These are phyloP conservation scores for Cercophora newfieldiana DNA, from an alignment of 495 filamentous ascomycete species.

Conservation along the genomic window DNA sequence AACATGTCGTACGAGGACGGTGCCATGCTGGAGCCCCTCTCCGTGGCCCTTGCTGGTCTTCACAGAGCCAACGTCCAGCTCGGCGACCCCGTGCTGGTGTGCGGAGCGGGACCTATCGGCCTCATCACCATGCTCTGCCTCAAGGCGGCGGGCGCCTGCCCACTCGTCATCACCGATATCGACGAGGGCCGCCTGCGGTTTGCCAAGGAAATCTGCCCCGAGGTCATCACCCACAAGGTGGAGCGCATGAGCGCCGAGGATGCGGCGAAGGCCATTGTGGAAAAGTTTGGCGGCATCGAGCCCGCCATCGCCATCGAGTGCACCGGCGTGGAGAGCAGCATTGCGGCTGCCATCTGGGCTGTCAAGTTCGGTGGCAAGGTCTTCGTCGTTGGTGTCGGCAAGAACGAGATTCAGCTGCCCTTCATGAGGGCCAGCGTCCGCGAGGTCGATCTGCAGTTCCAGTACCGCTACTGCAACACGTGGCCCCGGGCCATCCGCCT, in stretches of 20 bases:
- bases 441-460: conserved; percentile 92
- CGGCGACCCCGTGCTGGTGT: conserved; percentile 81
- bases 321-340: conserved; percentile 87
- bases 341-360: conserved; percentile 81
- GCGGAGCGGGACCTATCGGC: conserved; percentile 89
- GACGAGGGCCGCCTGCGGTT: conserved; percentile 80
- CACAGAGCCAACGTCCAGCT: conserved; percentile 74
- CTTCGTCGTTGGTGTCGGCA: conserved; percentile 89
- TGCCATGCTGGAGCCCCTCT: conserved; percentile 82
- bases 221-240: conserved; percentile 75
- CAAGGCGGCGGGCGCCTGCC: conserved; percentile 78
- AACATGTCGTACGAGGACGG: conserved; percentile 88
- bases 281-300: conserved; percentile 67
- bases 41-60: conserved; percentile 80
- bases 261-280: conserved; percentile 64
- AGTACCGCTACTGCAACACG: conserved; percentile 93
- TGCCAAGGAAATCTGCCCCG: conserved; percentile 74
- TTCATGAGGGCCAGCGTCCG: conserved; percentile 89
- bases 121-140: conserved; percentile 80
- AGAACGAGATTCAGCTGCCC: conserved; percentile 89
- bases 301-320: conserved; percentile 82
- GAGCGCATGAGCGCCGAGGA: conserved; percentile 68
- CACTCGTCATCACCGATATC: conserved; percentile 90
- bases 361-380: conserved; percentile 93
- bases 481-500: conserved; percentile 93